Evolutionary conservation across 2,329 filamentous ascomycete species (phyloP).

Genomic region (Didymella exigua): DNA sequence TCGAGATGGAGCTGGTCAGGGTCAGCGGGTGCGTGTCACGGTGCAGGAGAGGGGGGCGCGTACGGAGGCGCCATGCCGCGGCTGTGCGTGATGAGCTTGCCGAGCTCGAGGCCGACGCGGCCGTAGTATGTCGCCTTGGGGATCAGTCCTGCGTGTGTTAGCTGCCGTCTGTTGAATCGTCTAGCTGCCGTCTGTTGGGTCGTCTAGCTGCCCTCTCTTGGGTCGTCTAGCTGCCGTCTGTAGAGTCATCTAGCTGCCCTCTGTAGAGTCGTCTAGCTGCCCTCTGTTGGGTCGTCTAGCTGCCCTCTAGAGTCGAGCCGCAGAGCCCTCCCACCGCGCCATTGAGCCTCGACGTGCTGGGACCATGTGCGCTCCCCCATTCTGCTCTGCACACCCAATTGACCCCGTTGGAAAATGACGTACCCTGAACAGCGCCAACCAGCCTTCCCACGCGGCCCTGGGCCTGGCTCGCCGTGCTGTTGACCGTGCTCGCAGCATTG

Average conservation of each 20-base stretch:
- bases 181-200: no score
- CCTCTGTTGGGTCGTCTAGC: not conserved
- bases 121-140: conserved; percentile 91
- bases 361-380: not conserved
- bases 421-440: conserved; percentile 85
- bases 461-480: conserved; percentile 79
- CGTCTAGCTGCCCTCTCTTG: not conserved
- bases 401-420: conserved; percentile 48
- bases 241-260: not conserved
- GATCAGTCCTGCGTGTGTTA: conserved; percentile 69
- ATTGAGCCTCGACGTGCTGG: conserved; percentile 18
- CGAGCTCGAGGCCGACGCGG: conserved; percentile 84
- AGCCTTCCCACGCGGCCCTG: conserved; percentile 83
- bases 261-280: not conserved
- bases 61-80: conserved; percentile 97
- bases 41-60: conserved; percentile 48
- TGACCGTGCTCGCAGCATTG: conserved; percentile 75
- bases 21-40: conserved; percentile 20
- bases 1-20: conserved; percentile 69
- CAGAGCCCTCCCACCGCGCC: conserved; percentile 19
- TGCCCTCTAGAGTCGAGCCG: not conserved
- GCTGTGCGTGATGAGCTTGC: conserved; percentile 82
- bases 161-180: no score
- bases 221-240: not conserved
- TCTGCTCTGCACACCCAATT: conserved; percentile 13